Percentiles rank a stretch among this genome's conserved stretches.
Evolutionary conservation across 2,329 filamentous ascomycete genomes (phyloP).

Genomic region (Arthrobotrys pseudoclavata): DNA sequence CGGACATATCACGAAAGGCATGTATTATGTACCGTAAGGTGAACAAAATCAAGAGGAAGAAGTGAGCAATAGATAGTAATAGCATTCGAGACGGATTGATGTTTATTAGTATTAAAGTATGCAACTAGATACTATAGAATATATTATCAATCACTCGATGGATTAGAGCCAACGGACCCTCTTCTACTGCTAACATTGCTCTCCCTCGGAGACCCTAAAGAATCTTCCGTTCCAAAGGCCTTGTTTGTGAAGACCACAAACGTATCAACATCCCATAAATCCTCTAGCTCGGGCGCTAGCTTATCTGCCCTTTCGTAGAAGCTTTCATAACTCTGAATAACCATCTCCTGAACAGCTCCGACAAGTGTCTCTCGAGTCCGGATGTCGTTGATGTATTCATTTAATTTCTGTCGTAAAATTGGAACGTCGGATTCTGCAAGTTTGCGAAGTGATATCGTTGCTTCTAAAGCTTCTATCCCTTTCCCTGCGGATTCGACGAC

Average conservation of each 20-base stretch:
- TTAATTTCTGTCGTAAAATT: slow-evolving; percentile 71
- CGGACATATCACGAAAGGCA: no score
- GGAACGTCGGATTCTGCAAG: slow-evolving; percentile 73
- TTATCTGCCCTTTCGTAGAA: slow-evolving; percentile 71
- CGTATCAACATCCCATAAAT: slow-evolving; percentile 75
- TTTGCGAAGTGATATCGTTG: slow-evolving; percentile 69
- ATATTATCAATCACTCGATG: slow-evolving; percentile 17
- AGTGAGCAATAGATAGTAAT: no score
- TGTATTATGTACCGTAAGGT: no score
- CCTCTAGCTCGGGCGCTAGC: slow-evolving; percentile 64
- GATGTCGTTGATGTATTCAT: slow-evolving; percentile 76
- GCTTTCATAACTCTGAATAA: slow-evolving; percentile 75
- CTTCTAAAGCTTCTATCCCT: slow-evolving; percentile 66
- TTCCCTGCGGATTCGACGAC: slow-evolving; percentile 65
- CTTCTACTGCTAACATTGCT: slow-evolving; percentile 56
- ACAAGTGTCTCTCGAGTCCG: slow-evolving; percentile 77
- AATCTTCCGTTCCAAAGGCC: slow-evolving; percentile 69
- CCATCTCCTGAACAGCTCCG: slow-evolving; percentile 72
- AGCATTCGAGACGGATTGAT: no score
- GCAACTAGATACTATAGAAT: neutral
- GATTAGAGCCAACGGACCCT: slow-evolving; percentile 43
- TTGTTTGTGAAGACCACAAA: slow-evolving; percentile 75
- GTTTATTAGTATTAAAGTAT: neutral
- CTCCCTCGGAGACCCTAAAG: slow-evolving; percentile 38
- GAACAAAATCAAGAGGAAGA: neutral